Evolutionary conservation across 23 red algal genomes (phyloP), one percentile per base, ranked within the genome.

Genomic region (Pyropia haitanensis): DNA sequence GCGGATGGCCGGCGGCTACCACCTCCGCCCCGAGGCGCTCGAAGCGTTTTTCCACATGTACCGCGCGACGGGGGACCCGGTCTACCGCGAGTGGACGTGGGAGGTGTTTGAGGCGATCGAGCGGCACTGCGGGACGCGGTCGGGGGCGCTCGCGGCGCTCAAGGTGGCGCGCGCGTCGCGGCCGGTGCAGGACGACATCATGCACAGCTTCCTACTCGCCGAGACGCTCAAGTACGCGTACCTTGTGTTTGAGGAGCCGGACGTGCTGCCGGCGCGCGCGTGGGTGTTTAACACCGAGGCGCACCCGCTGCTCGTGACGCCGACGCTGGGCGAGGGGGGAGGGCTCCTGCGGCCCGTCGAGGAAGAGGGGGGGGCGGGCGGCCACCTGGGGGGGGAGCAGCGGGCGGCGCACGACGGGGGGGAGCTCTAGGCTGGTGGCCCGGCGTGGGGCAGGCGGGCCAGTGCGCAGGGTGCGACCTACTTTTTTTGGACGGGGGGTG

Each of bases 221-320:
- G 86, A 90, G 69, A 90, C 77, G 51, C 71, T 90, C 63, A 90
- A 90, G 58, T 90, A 90, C 46, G 59, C 71, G n/a, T 82, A 82
- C 53, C 51, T 90, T 23, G 53, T 80, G 33, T 90, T 90, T 54
- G 70, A 74, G 23, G 78, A 78, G 20, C 46, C 21, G 4, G 75
- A 80, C 34, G 60, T 81, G 48, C 55, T 78, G 14, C 68, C 82
- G 5, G 39, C 61, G 4, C 61, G 65, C 33, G 72, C 76, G 23
- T 91, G 73, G 72, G 70, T 91, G 18, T 71, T 91, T 32, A 91
- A 91, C 58, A 76, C 78, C 27, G 88, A 68, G 31, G 88, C 68
- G 23, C 88, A 91, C 44, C 71, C 88, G 17, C 71, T 91, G 27
- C 67, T 88, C n/a, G 69, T 88, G 9, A 69, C 69, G 23, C 82